phyloP scores from a whole-genome alignment of 2,329 filamentous ascomycete species.

The Pseudogymnoascus sp. region DNA sequence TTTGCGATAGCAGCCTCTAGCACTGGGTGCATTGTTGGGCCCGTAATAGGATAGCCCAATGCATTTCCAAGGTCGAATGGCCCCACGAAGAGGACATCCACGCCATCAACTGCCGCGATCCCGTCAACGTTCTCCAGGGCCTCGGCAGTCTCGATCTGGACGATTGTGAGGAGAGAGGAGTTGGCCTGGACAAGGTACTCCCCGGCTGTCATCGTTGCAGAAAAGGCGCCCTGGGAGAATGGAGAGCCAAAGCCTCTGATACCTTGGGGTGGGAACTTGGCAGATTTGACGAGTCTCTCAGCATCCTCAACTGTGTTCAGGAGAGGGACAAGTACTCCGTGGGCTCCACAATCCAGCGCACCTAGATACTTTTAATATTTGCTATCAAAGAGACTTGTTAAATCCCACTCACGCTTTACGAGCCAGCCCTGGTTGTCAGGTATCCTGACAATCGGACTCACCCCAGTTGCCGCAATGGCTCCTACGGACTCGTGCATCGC shows the following conservation, averaged over 20 bases:
- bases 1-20: conserved; percentile 50
- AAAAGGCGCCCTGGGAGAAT: conserved; percentile 43
- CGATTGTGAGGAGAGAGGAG: conserved; percentile 50
- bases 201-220: conserved; percentile 38
- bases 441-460: conserved; percentile 48
- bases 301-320: conserved; percentile 46
- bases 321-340: conserved; percentile 47
- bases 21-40: conserved; percentile 49
- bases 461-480: conserved; percentile 45
- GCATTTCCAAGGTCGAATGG: conserved; percentile 60
- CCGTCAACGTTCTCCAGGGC: conserved; percentile 51
- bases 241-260: conserved; percentile 48
- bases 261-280: conserved; percentile 49
- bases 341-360: conserved; percentile 49
- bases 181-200: conserved; percentile 51
- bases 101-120: conserved; percentile 49
- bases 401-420: conserved; percentile 41
- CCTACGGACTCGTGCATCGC: conserved; percentile 50
- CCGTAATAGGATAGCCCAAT: conserved; percentile 52
- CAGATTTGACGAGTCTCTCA: conserved; percentile 38
- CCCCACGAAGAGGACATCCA: conserved; percentile 57
- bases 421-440: conserved; percentile 48
- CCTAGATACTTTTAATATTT: conserved; percentile 28
- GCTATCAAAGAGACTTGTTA: conserved; percentile 17
- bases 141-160: conserved; percentile 59